Evolutionary conservation across 768 basidiomycete genomes (phyloP).

Genomic region (Sarcodon sp.): DNA sequence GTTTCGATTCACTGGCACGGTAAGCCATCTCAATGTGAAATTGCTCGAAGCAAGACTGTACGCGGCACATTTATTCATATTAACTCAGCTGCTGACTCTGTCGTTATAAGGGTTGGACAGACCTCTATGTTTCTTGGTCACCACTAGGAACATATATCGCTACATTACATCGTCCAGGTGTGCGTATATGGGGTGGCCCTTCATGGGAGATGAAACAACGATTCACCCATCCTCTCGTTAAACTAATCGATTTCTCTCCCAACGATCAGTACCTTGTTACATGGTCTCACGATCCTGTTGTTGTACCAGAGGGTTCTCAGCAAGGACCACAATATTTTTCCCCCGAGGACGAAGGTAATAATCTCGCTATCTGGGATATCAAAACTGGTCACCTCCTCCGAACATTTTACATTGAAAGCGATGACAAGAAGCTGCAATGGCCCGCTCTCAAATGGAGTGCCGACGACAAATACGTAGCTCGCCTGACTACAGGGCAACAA

Average conservation of each 20-base stretch:
- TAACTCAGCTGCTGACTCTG: constrained; percentile 4
- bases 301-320: constrained; percentile 66
- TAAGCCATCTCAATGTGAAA: constrained; percentile 75
- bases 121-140: constrained; percentile 95
- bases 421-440: constrained; percentile 79
- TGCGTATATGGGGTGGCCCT: constrained; percentile 89
- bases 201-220: constrained; percentile 84
- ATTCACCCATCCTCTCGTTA: constrained; percentile 91
- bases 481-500: constrained; percentile 80
- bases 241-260: constrained; percentile 94
- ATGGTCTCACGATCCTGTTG: constrained; percentile 91
- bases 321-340: constrained; percentile 83
- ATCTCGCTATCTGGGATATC: constrained; percentile 97
- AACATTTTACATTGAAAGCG: constrained; percentile 65
- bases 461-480: constrained; percentile 90
- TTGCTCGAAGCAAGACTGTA: constrained; percentile 65
- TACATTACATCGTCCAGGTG: constrained; percentile 89
- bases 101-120: constrained; percentile 74
- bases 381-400: constrained; percentile 86
- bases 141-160: constrained; percentile 91
- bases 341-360: constrained; percentile 92
- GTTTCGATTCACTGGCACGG: constrained; percentile 90
- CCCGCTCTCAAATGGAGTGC: constrained; percentile 95
- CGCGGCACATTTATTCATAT: constrained; percentile 15
- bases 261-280: constrained; percentile 95